phyloP scores from a whole-genome alignment of 176 grass and related monocot species.

The Luzula sylvatica region DNA sequence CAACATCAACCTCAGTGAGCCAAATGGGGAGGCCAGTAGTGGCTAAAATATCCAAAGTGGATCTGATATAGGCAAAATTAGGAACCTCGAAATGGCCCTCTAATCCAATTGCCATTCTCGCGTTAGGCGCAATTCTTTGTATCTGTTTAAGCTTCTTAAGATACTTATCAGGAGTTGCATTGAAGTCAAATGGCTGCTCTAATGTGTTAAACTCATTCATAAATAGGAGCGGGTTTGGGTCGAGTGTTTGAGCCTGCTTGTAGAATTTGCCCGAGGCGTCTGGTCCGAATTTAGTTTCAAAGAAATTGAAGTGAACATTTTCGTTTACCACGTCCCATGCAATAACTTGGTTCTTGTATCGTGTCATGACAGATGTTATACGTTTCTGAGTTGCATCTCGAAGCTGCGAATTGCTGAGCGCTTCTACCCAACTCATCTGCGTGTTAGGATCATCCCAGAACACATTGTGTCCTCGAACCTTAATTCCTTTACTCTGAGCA shows the following conservation, averaged over 20 bases:
- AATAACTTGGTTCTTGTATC: conserved; percentile 65
- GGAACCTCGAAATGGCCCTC: conserved; percentile 60
- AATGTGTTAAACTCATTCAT: conserved; percentile 92
- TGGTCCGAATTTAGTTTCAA: conserved; percentile 38
- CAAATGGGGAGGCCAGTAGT: conserved; percentile 48
- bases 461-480: conserved; percentile 68
- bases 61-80: conserved; percentile 63
- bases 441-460: conserved; percentile 64
- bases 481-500: conserved; percentile 27
- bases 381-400: conserved; percentile 21
- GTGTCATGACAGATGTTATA: conserved; percentile 45
- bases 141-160: conserved; percentile 59
- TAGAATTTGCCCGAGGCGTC: conserved; percentile 51
- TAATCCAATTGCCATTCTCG: conserved; percentile 62
- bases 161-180: conserved; percentile 38
- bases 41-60: conserved; percentile 49
- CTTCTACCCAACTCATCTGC: conserved; percentile 22
- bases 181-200: conserved; percentile 36
- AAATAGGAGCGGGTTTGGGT: conserved; percentile 36
- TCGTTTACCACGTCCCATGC: conserved; percentile 95
- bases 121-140: conserved; percentile 11
- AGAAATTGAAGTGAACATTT: conserved; percentile 69
- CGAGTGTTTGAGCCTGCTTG: conserved; percentile 38
- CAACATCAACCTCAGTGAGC: conserved; percentile 84
- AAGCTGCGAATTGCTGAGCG: conserved; percentile 24